These are phyloP conservation scores for Sarocladium kiliense DNA, from an alignment of 2,329 filamentous ascomycete species.

Conservation along the genomic window DNA sequence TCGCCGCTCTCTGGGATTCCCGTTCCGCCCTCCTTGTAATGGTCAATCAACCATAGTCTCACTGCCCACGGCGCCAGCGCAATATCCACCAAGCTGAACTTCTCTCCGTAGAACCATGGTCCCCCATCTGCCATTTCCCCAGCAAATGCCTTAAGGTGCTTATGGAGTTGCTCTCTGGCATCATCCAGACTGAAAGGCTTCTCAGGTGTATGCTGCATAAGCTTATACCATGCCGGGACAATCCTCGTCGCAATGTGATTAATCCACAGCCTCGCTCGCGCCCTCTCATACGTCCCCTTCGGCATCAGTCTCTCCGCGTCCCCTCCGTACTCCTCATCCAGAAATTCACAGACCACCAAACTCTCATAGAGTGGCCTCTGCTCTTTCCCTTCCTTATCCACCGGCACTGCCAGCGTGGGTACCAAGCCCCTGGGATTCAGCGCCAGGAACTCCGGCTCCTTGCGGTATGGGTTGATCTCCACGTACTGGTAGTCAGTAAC, in stretches of 20 bases:
- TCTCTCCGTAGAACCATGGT: constrained; percentile 62
- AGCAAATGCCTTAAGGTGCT: constrained; percentile 54
- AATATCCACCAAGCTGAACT: constrained; percentile 65
- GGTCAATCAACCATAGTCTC: constrained; percentile 67
- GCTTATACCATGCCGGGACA: constrained; percentile 63
- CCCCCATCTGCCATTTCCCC: constrained; percentile 50
- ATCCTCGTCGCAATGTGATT: constrained; percentile 65
- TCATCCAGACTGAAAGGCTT: constrained; percentile 45
- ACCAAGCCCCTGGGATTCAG: constrained; percentile 73
- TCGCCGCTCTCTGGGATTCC: constrained; percentile 47
- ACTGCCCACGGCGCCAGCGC: constrained; percentile 69
- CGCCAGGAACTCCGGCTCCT: constrained; percentile 60
- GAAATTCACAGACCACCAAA: constrained; percentile 67
- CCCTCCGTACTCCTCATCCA: constrained; percentile 62
- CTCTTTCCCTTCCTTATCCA: constrained; percentile 21
- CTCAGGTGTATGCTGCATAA: constrained; percentile 49
- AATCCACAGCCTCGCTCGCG: constrained; percentile 65
- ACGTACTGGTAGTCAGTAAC: constrained; percentile 67
- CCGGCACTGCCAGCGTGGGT: constrained; percentile 57
- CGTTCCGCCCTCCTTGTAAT: constrained; percentile 59
- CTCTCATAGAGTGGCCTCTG: constrained; percentile 66
- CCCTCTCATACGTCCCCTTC: constrained; percentile 56
- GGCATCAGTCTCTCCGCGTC: constrained; percentile 48
- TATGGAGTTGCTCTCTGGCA: constrained; percentile 53
- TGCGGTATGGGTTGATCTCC: constrained; percentile 75